Conservation (phyloP, 495 filamentous ascomycete genomes). For the Trichoderma orchidacearum region DNA sequence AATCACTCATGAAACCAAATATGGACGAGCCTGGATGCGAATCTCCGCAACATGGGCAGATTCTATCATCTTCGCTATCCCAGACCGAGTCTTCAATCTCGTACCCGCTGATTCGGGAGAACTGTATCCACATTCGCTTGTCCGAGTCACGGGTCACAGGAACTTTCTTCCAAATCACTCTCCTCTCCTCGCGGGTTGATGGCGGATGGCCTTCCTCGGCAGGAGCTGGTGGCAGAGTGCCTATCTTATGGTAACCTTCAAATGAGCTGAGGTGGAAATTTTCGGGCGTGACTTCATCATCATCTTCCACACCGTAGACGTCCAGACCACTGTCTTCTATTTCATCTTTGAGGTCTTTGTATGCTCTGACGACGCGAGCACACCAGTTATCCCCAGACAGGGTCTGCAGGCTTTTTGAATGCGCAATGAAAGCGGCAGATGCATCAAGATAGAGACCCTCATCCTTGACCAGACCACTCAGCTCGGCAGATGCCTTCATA, state of each 20-base stretch:
- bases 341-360: slow-evolving; percentile 11
- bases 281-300: neutral
- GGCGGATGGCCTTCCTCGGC: slow-evolving; percentile 24
- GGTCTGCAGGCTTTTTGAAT: slow-evolving; percentile 13
- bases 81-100: slow-evolving; percentile 10
- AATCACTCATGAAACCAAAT: slow-evolving; percentile 9
- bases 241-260: slow-evolving; percentile 5
- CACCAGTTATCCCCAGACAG: slow-evolving; percentile 10
- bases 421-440: slow-evolving; percentile 17
- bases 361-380: slow-evolving; percentile 19
- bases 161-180: slow-evolving; percentile 31
- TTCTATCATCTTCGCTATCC: slow-evolving; percentile 8
- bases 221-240: slow-evolving; percentile 15
- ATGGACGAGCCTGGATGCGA: slow-evolving; percentile 3
- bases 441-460: slow-evolving; percentile 27
- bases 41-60: slow-evolving; percentile 1
- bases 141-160: slow-evolving; percentile 15
- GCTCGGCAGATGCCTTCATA: slow-evolving; percentile 15
- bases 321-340: slow-evolving; percentile 8
- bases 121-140: slow-evolving; percentile 25
- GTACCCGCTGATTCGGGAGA: slow-evolving; percentile 23
- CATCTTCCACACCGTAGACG: neutral
- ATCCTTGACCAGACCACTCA: slow-evolving; percentile 26
- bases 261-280: neutral
- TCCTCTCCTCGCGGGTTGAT: slow-evolving; percentile 18